Base-by-base conservation (phyloP, 2,329 filamentous ascomycete species). In the Ceratocystis smalleyi region DNA sequence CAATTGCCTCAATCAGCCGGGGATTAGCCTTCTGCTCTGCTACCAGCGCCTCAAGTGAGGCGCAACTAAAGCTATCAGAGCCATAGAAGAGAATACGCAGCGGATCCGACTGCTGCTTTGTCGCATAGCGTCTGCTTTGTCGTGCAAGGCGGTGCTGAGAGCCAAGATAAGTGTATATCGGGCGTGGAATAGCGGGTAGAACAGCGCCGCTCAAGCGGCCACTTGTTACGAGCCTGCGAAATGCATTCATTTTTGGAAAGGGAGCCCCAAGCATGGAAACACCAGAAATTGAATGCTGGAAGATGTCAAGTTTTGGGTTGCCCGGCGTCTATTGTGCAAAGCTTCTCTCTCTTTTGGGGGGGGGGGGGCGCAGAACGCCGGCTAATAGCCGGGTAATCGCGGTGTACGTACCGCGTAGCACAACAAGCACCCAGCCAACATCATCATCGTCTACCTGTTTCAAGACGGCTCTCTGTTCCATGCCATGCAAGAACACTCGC, bases 31-130 rank as follows among this genome's bases (percentile, higher is more conserved):
- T 67, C 62, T 84, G 79, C 71, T 89, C 86, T 4, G 75, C 71
- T 69, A 86, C 74, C 43, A 99, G 76, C 5, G 88, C 87, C 66
- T 77, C 76, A 61, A 99, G 77, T 1, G 90, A 89, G 62, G 81
- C 81, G 70, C 87, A 87, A 76, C 92, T 96, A 74, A 97, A 96
- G 1, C 85, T 80, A 73, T 99, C 94, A 2, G 92, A 94, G 68
- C 94, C 94, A 75, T 91, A 97, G 75, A 96, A 99, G 3, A 99
- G 81, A 63, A 99, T 90, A 43, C 85, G 81, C 40, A 99, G 78
- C 2, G 89, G 88, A 3, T 83, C 79, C 0, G 79, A 76, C 47
- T 57, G 68, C 22, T 51, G 68, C 24, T 51, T 40, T 32, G 66
- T 57, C 8, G 51, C 51, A 22, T 55, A 30, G 27, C 51, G 10